Conservation (phyloP, 345 rosid species). For the Dovyalis caffra region DNA sequence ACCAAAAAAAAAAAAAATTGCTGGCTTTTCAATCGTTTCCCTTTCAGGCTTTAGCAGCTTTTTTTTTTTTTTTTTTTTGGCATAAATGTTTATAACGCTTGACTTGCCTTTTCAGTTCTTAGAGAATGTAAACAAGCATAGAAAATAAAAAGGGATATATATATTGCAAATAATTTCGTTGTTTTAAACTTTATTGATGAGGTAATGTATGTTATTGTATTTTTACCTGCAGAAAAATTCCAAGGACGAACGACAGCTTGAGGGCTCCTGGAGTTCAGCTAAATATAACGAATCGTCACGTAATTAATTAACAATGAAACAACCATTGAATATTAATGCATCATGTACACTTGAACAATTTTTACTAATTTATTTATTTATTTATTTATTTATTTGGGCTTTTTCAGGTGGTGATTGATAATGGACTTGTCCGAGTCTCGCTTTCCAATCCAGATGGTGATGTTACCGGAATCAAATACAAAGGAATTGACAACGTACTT, state of each 20-base stretch:
- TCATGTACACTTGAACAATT: not conserved
- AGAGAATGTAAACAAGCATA: too few relatives aligned
- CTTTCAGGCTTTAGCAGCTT: too few relatives aligned
- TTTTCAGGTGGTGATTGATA: slow-evolving; percentile 27
- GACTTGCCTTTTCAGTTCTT: too few relatives aligned
- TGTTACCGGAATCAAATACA: slow-evolving; percentile 24
- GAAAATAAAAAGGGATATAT: not conserved
- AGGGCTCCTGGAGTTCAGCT: slow-evolving; percentile 8
- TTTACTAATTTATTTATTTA: not conserved
- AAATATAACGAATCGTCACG: not conserved
- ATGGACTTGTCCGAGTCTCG: slow-evolving; percentile 26
- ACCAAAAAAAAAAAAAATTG: too few relatives aligned
- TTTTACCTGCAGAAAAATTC: not conserved
- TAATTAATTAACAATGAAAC: not conserved
- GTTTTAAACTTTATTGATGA: not conserved
- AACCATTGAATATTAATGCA: not conserved
- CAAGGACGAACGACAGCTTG: not conserved
- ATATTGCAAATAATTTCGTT: not conserved
- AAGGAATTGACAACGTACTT: slow-evolving; percentile 22
- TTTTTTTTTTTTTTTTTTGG: too few relatives aligned
- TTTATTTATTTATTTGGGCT: not conserved
- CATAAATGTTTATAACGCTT: too few relatives aligned
- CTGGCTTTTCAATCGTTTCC: too few relatives aligned
- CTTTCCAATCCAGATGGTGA: slow-evolving; percentile 22
- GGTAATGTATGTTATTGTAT: not conserved